Evolutionary conservation across 306 rosid genomes (phyloP), one percentile per base, ranked within the genome.

Genomic region (Vigna radiata): DNA sequence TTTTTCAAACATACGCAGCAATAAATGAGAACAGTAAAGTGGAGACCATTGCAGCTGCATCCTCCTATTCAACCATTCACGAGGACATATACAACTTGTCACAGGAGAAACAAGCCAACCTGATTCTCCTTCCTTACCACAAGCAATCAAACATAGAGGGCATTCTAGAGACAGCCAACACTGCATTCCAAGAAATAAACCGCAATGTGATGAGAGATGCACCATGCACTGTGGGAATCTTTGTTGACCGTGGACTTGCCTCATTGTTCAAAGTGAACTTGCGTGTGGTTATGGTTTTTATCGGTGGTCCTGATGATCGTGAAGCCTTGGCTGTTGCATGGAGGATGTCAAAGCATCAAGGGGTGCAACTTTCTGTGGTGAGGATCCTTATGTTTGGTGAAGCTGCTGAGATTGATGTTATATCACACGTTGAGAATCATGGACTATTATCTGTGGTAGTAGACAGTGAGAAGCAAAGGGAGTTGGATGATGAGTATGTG

Each of bases 271-370:
- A 77, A 18, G 18, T 72, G 4, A 11, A 64, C 18, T 37, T 79
- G 56, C 82, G 44, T 10, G 33, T 72, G 18, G 7, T 79, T 4
- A 53, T 80, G 83, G 3, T 79, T 17, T 86, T 76, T 67, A 53
- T 86, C 1, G 85, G 89, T 0, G 86, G 96, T 2, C 79, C 87
- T 7, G 93, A 90, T 39, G 97, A 90, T 37, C 82, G 90, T 4
- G 91, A 88, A 72, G 96, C 97, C 23, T 64, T 88, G 7, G 83
- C 86, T 2, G 61, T 86, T 46, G 87, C 89, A n/a, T 83, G 83
- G 88, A 85, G 90, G 72, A 86, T 92, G 89, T 79, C 88, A 3
- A 72, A 53, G 61, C 83, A 88, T 52, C 82, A 83, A 9, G 23
- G 62, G 18, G 66, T 87, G 5, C 58, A 79, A 7, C 47, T 92